These are phyloP conservation scores for Lasiosphaeria ovina DNA, from an alignment of 495 filamentous ascomycete genomes.

Conservation along the genomic window DNA sequence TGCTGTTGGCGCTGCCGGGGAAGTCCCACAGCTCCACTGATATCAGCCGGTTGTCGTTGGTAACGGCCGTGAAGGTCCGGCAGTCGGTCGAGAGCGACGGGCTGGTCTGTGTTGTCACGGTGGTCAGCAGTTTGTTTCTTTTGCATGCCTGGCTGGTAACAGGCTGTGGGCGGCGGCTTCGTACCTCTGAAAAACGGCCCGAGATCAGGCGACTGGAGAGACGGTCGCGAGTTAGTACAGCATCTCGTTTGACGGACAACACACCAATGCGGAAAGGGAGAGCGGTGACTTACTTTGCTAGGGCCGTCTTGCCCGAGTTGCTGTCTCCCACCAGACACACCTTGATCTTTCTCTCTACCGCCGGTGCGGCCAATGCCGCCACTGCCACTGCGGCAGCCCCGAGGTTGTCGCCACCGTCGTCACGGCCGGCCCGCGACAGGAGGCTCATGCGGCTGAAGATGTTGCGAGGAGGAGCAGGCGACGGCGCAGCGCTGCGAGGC, in stretches of 20 bases:
- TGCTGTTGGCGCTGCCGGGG: slow-evolving; percentile 17
- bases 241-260: not conserved
- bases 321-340: slow-evolving; percentile 23
- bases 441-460: slow-evolving; percentile 11
- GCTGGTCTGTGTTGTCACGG: slow-evolving; percentile 5
- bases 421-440: not conserved
- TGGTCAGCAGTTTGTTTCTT: not conserved
- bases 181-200: not conserved
- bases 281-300: slow-evolving; percentile 11
- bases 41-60: slow-evolving; percentile 11
- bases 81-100: slow-evolving; percentile 18
- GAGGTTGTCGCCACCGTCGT: too few relatives aligned
- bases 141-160: not conserved
- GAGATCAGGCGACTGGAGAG: not conserved
- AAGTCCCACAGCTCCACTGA: slow-evolving; percentile 34
- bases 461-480: not conserved
- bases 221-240: not conserved
- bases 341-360: slow-evolving; percentile 17
- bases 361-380: not conserved
- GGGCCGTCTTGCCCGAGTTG: slow-evolving; percentile 25
- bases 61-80: slow-evolving; percentile 14
- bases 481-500: not conserved
- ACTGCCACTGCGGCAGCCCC: too few relatives aligned
- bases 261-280: not conserved
- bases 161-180: not conserved